Base-by-base conservation (phyloP, 176 grass and related monocot species). In the Sorghum bicolor region DNA sequence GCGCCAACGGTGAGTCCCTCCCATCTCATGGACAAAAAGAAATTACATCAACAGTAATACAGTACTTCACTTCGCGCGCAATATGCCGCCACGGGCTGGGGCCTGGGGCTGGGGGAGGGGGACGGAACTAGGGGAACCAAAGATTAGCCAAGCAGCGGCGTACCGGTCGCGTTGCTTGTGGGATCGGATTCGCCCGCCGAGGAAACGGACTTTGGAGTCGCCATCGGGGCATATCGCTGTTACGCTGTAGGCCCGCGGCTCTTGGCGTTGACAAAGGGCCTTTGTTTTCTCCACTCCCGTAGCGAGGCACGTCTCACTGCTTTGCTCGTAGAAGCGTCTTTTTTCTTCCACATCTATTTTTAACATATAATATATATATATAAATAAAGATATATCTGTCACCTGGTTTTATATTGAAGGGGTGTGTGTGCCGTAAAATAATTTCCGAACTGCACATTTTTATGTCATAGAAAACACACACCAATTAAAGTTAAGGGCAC, bases 151-250 rank as follows among this genome's bases (percentile, higher is more conserved):
- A 40, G 39, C 39, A 41, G 39, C 39, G 39, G 39, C 39, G n/a
- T n/a, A 45, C 43, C 5, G 38, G 38, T 29, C 9, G 24, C 57
- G 41, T 52, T 65, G 61, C 77, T n/a, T 65, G 40, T 31, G 16
- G 77, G 77, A 67, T 80, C 77, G 28, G 77, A 67, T 80, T 80
- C 76, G 38, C 17, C 24, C 24, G 16, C 37, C 58, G 8, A 30
- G 58, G 58, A 30, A 64, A 58, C 7, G 8, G 37, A 7, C 67
- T 38, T 71, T 71, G 38, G n/a, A 71, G 5, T 71, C 68, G 5
- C 68, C 68, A n/a, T 13, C 22, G 68, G 38, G 68, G 52, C 75
- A 26, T 12, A 61, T 77, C n/a, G 36, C 52, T 24, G 60, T 11
- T 12, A 7, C n/a, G 36, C 52, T 24, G 60, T 11, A 22, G 16